Evolutionary conservation across 1,284 basidiomycete species (phyloP), one percentile per base, ranked within the genome.

Genomic region (Fomitopsis pinicola): DNA sequence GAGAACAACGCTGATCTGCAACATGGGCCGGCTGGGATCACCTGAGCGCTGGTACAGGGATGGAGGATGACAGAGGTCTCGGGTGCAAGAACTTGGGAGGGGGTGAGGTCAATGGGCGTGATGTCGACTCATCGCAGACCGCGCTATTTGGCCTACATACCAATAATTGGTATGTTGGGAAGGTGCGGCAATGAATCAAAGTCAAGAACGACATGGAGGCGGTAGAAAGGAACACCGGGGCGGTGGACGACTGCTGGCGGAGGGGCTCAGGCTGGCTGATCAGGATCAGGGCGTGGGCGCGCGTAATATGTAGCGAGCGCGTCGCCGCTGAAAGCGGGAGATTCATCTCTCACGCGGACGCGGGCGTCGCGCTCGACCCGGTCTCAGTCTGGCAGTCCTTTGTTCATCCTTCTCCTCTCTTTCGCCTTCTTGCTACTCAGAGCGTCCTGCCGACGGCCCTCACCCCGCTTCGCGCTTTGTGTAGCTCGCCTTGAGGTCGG

Each of bases 341-440:
- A 54, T 26, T 33, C 52, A 54, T 54, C 52, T 54, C 52, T 54
- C 52, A 54, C 52, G 52, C 52, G 36, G 28, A 54, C 52, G 52
- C 52, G 52, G 52, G 52, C 52, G 52, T 54, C 35, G 52, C 52
- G 52, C 52, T 54, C 52, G 38, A n/a, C 35, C 33, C 35, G 28
- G 48, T 33, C 52, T 38, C 52, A 40, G 52, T 36, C 52, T 14
- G 19, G 12, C 52, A 54, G 52, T 54, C 36, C 52, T 54, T 54
- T 54, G 52, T 54, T 54, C 35, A 36, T 22, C 48, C 28, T 33
- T 22, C 22, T 15, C 48, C 48, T 22, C 15, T 50, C 48, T 30
- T 50, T 50, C 48, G 17, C 28, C 48, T 50, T 50, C 36, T 35
- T 54, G 12, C 36, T 40, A 15, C 35, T 54, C 22, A 38, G 35